These are phyloP conservation scores for Eucalyptus pauciflora DNA, from an alignment of 345 rosid genomes.

Conservation along the genomic window DNA sequence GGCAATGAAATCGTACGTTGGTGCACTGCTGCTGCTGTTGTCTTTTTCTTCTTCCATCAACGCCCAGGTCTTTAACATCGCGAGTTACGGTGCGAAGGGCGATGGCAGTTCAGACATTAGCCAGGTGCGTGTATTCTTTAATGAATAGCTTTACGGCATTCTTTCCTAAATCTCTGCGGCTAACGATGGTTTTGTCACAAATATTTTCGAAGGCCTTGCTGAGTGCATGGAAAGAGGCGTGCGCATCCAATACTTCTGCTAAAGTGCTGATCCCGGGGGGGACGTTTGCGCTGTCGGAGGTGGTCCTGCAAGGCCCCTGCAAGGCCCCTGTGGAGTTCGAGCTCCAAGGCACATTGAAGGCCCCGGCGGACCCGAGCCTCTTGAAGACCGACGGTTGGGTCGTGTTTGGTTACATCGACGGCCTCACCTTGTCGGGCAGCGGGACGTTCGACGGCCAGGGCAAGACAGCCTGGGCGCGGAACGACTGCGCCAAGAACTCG, in stretches of 20 bases:
- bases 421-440: conserved; percentile 21
- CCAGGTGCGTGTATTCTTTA: background rate
- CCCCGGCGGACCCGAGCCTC: conserved; percentile 8
- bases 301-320: conserved; percentile 36
- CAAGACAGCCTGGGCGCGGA: conserved; percentile 13
- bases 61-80: background rate
- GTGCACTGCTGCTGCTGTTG: background rate
- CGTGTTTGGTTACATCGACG: conserved; percentile 12
- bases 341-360: conserved; percentile 25
- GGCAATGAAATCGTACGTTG: background rate
- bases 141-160: background rate
- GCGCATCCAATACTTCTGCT: conserved; percentile 15
- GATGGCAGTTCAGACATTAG: background rate
- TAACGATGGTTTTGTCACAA: background rate
- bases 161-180: background rate
- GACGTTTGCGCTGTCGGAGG: conserved; percentile 5
- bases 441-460: conserved; percentile 66
- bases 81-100: background rate
- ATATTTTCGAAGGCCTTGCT: conserved; percentile 2
- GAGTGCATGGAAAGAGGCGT: conserved; percentile 35
- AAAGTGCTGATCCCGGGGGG: conserved; percentile 31
- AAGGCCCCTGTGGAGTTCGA: background rate
- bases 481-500: conserved; percentile 6
- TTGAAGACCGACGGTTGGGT: conserved; percentile 32
- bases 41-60: background rate